phyloP scores from a whole-genome alignment of 164 flowering plant species.

The Santalum album region DNA sequence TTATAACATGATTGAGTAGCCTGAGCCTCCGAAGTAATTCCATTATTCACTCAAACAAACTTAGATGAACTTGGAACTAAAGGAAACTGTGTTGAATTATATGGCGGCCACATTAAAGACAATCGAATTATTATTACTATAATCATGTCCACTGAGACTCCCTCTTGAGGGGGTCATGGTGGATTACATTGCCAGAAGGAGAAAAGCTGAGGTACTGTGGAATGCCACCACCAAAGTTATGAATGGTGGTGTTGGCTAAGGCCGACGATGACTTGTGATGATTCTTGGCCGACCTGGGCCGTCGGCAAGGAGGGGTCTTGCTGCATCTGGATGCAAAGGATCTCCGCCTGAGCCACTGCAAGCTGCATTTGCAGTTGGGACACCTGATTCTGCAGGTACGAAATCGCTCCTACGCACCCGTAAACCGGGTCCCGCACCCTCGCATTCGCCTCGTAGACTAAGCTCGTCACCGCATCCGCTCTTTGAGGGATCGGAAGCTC shows the following conservation, averaged over 20 bases:
- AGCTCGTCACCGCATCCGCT: slow-evolving; percentile 57
- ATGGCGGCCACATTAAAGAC: no score
- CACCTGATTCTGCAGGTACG: slow-evolving; percentile 50
- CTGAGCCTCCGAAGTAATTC: no score
- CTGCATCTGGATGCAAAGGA: slow-evolving; percentile 61
- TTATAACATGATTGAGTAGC: no score
- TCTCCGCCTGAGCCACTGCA: slow-evolving; percentile 60
- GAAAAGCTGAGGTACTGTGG: slow-evolving; percentile 44
- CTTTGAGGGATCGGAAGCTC: slow-evolving; percentile 56
- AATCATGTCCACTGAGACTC: slow-evolving; percentile 87
- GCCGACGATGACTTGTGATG: slow-evolving; percentile 7
- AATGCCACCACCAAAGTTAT: slow-evolving; percentile 19
- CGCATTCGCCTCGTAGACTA: slow-evolving; percentile 57
- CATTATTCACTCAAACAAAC: no score
- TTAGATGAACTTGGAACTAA: no score
- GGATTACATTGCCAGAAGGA: slow-evolving; percentile 51
- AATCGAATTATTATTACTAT: not conserved
- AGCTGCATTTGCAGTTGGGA: slow-evolving; percentile 60
- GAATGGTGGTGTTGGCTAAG: no score
- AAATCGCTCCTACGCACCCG: slow-evolving; percentile 63
- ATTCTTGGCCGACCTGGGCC: slow-evolving; percentile 9
- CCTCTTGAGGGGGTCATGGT: slow-evolving; percentile 62
- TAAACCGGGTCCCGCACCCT: slow-evolving; percentile 61
- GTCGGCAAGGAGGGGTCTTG: slow-evolving; percentile 16
- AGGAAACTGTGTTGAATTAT: no score